phyloP scores from a whole-genome alignment of 2,329 filamentous ascomycete species.

The Alternaria brassicae region DNA sequence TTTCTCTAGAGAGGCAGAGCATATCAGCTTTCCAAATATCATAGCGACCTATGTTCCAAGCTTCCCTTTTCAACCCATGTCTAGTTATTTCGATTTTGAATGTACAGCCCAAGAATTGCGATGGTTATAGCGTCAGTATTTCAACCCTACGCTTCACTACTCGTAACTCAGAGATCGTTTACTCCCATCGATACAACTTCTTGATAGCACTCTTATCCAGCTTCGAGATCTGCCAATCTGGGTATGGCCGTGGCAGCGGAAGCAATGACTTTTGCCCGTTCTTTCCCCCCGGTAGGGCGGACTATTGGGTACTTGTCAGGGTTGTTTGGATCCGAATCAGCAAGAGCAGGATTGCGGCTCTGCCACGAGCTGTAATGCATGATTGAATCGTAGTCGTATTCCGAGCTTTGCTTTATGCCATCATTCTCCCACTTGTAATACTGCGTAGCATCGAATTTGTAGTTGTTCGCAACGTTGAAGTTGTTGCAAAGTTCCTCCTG shows the following conservation, averaged over 20 bases:
- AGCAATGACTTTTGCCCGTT: background rate
- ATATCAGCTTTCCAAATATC: background rate
- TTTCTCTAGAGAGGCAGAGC: too few species aligned
- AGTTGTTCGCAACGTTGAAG: background rate
- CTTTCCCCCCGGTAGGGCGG: background rate
- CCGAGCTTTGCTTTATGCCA: background rate
- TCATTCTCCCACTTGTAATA: background rate
- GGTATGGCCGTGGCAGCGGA: background rate
- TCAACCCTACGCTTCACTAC: background rate
- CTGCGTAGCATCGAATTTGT: background rate
- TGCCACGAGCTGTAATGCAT: slow-evolving; percentile 6
- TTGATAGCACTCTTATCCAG: background rate
- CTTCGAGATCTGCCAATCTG: background rate
- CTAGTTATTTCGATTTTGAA: background rate
- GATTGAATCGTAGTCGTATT: slow-evolving; percentile 3
- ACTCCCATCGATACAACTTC: background rate
- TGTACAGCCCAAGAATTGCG: background rate
- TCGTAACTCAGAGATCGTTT: background rate
- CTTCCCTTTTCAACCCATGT: background rate
- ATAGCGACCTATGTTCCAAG: background rate
- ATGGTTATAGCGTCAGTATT: background rate
- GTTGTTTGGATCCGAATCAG: background rate
- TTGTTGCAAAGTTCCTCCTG: background rate
- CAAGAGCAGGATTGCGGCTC: background rate
- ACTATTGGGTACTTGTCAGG: background rate